Percentiles rank a stretch among this genome's conserved stretches.
Evolutionary conservation across 2,329 filamentous ascomycete genomes (phyloP).

Genomic region (Colletotrichum nymphaeae): DNA sequence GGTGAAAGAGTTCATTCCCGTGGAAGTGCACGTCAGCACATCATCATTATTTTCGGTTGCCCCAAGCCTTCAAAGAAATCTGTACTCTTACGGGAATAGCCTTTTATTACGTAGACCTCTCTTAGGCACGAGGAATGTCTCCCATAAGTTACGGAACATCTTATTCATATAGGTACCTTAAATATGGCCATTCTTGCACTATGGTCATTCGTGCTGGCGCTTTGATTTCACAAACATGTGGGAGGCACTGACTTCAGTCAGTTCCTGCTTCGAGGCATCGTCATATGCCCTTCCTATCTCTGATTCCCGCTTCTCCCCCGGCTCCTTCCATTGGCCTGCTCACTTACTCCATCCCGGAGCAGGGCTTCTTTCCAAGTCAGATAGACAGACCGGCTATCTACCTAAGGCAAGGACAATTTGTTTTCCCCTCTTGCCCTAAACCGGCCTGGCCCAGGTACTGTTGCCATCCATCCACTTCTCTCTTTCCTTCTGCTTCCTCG

Average conservation of each 20-base stretch:
- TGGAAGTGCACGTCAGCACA: background rate
- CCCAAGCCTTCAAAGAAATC: too few relatives aligned
- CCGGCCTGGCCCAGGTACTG: background rate
- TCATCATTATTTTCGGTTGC: too few relatives aligned
- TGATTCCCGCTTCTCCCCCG: too few relatives aligned
- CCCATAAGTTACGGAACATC: background rate
- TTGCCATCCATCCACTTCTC: background rate
- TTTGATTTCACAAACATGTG: background rate
- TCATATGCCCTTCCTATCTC: too few relatives aligned
- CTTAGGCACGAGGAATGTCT: background rate
- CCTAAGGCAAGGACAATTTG: too few relatives aligned
- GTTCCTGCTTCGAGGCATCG: background rate
- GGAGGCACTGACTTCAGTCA: background rate
- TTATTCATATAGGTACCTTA: background rate
- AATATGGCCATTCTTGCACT: too few relatives aligned
- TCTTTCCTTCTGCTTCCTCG: background rate
- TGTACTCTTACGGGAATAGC: background rate
- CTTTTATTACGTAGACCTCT: background rate
- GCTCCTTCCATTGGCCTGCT: background rate
- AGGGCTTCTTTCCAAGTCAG: background rate
- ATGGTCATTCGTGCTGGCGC: too few relatives aligned
- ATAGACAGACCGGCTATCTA: background rate
- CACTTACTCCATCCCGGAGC: background rate
- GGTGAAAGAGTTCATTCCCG: background rate
- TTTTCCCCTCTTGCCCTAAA: background rate